A percentile compares a stretch with the other conserved stretches of the same genome.
These are phyloP conservation scores for Parmales sp. DNA, from an alignment of 108 stramenopile genomes.

Conservation along the genomic window DNA sequence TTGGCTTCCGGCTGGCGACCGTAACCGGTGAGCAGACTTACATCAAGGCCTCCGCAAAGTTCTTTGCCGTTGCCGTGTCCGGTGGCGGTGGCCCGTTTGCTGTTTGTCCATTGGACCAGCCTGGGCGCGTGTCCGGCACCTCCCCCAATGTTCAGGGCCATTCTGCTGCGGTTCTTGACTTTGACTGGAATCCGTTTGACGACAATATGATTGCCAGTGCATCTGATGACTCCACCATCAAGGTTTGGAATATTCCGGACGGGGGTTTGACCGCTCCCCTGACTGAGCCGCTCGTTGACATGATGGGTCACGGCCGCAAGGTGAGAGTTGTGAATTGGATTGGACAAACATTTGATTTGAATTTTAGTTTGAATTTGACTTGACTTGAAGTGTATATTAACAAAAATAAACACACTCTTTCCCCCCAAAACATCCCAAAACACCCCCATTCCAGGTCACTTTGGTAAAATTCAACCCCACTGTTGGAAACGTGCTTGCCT, in stretches of 20 bases:
- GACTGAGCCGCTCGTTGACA: slow-evolving; percentile 69
- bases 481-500: slow-evolving; percentile 76
- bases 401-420: no score
- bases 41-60: slow-evolving; percentile 97
- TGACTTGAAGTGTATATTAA: no score
- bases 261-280: slow-evolving; percentile 72
- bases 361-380: no score
- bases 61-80: slow-evolving; percentile 85
- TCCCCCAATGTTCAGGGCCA: slow-evolving; percentile 75
- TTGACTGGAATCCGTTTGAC: slow-evolving; percentile 96
- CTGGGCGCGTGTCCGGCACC: slow-evolving; percentile 59
- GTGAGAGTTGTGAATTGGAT: no score
- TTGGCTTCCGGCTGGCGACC: slow-evolving; percentile 60
- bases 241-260: slow-evolving; percentile 94
- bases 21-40: slow-evolving; percentile 95
- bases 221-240: slow-evolving; percentile 87
- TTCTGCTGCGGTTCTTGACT: slow-evolving; percentile 78
- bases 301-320: slow-evolving; percentile 83
- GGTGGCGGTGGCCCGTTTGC: slow-evolving; percentile 90
- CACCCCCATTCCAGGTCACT: no score
- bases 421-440: no score
- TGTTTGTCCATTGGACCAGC: slow-evolving; percentile 71
- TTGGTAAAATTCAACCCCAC: slow-evolving; percentile 87
- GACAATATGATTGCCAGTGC: slow-evolving; percentile 84
- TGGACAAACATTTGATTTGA: no score